Percentiles rank a stretch among this genome's conserved stretches.
Evolutionary conservation across 805 yeast genomes (phyloP).

Genomic region (Nakazawaea populi): DNA sequence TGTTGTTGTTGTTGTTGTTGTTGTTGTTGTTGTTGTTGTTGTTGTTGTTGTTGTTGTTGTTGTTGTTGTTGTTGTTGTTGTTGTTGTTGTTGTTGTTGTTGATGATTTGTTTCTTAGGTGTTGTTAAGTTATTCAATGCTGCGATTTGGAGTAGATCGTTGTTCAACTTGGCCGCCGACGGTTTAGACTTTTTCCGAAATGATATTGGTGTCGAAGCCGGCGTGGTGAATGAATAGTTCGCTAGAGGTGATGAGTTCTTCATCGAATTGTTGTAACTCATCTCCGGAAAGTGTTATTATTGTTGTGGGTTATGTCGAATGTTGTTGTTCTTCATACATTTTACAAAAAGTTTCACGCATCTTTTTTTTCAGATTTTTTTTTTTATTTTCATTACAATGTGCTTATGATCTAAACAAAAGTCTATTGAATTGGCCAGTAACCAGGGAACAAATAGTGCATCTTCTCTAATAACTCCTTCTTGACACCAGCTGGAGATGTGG

Average conservation of each 20-base stretch:
- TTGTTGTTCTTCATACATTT: too few species aligned
- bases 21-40: too few species aligned
- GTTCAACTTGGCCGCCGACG: not conserved
- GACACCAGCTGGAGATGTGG: conserved; percentile 71
- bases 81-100: not conserved
- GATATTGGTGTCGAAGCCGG: not conserved
- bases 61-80: too few species aligned
- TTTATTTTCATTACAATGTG: not conserved
- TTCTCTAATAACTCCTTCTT: conserved; percentile 67
- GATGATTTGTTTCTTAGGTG: conserved; percentile 2
- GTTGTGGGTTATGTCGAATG: too few species aligned
- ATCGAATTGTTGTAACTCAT: not conserved
- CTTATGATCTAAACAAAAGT: not conserved
- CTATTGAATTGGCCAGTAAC: conserved; percentile 61
- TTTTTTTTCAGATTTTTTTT: not conserved
- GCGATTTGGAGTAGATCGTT: conserved; percentile 2
- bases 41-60: too few species aligned
- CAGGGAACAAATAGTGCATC: conserved; percentile 86
- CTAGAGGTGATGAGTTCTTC: conserved; percentile 8
- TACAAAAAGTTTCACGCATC: too few species aligned
- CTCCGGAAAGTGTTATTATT: too few species aligned
- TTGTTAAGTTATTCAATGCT: not conserved
- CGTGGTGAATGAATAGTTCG: conserved; percentile 10
- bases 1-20: too few species aligned
- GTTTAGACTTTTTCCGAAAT: too few species aligned